Evolutionary conservation across 2,329 filamentous ascomycete genomes (phyloP).

Genomic region (Rhexocercosporidium sp.): DNA sequence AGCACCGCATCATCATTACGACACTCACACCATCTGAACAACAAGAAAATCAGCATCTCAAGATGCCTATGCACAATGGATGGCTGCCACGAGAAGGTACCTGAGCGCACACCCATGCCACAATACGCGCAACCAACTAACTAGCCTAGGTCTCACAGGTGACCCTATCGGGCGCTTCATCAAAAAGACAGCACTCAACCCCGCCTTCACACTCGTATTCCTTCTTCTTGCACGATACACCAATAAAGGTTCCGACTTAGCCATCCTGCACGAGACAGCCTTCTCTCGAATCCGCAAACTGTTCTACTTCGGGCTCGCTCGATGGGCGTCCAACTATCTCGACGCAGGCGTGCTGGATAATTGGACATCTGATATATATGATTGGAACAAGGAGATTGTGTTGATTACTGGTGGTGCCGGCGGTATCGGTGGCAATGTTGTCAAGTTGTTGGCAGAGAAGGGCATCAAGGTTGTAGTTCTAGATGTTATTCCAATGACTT

Average conservation of each 20-base stretch:
- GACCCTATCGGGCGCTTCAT: conserved; percentile 65
- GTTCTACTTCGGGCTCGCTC: conserved; percentile 56
- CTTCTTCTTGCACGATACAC: conserved; percentile 68
- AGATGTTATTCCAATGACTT: conserved; percentile 59
- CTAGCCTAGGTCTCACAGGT: conserved; percentile 53
- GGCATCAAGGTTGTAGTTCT: conserved; percentile 73
- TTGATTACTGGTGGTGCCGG: conserved; percentile 76
- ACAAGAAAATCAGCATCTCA: conserved; percentile 8
- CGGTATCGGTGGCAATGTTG: conserved; percentile 73
- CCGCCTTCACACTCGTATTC: conserved; percentile 66
- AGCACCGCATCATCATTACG: not conserved
- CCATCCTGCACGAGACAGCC: conserved; percentile 56
- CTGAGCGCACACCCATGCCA: not conserved
- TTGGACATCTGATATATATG: conserved; percentile 59
- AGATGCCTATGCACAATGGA: conserved; percentile 56
- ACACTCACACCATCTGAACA: not conserved
- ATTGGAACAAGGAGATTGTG: conserved; percentile 73
- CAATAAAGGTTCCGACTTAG: conserved; percentile 60
- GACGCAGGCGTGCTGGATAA: conserved; percentile 56
- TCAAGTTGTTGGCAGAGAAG: conserved; percentile 66
- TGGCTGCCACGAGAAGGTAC: conserved; percentile 59
- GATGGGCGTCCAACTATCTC: conserved; percentile 55
- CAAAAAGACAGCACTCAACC: conserved; percentile 66
- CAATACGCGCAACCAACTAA: not conserved
- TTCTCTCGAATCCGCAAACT: conserved; percentile 59